Evolutionary conservation across 225 moss, liverwort and hornwort genomes (phyloP).

Genomic region (Asterella californica): DNA sequence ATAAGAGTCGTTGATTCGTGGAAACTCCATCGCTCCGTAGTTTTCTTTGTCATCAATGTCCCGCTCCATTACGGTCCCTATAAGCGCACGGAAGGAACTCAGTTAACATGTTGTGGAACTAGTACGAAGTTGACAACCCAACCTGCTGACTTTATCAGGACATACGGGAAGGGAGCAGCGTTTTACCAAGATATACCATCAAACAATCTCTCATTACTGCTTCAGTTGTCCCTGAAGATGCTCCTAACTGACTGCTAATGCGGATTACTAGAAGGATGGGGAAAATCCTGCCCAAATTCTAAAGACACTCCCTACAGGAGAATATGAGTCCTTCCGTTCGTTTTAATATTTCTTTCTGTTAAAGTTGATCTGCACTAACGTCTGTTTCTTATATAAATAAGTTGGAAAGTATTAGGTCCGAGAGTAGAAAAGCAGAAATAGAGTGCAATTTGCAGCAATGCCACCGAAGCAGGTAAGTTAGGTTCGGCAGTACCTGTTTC

Average conservation of each 20-base stretch:
- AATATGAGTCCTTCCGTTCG: neutral
- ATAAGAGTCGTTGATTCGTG: conserved; percentile 18
- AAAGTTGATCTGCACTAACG: no score
- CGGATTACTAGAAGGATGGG: no score
- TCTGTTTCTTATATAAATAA: no score
- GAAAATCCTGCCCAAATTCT: neutral
- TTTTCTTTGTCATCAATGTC: conserved; percentile 4
- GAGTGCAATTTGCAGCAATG: neutral
- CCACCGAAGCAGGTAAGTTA: neutral
- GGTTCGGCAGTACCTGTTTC: conserved; percentile 3
- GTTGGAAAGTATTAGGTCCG: neutral
- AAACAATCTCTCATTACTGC: neutral
- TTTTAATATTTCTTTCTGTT: neutral
- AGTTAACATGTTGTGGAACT: neutral
- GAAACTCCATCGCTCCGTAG: conserved; percentile 7
- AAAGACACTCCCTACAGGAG: neutral
- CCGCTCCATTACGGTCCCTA: conserved; percentile 13
- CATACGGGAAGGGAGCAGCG: neutral
- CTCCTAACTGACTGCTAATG: no score
- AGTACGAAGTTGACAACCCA: no score
- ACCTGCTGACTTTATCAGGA: neutral
- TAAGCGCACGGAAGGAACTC: neutral
- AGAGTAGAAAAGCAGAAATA: neutral
- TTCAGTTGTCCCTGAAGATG: no score
- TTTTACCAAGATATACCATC: neutral